A percentile compares a stretch with the other conserved stretches of the same genome.
phyloP scores from a whole-genome alignment of 768 basidiomycete species.

The Coprinopsis sp. region DNA sequence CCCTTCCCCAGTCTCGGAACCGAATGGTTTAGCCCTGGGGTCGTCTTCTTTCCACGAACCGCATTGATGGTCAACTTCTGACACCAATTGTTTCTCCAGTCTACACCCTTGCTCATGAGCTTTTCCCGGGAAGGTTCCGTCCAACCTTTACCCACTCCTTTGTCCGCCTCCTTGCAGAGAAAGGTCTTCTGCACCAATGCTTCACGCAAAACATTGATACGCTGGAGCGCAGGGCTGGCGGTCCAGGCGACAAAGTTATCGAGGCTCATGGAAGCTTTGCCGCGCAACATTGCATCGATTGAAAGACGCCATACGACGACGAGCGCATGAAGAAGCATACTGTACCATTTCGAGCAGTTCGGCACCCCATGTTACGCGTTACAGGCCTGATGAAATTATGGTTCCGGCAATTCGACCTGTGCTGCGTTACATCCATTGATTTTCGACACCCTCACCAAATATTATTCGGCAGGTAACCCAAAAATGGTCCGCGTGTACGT shows the following conservation, averaged over 20 bases:
- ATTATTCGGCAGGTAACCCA: too few relatives aligned
- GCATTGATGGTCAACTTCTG: background rate
- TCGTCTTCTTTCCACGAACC: background rate
- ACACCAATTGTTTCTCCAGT: slow-evolving; percentile 42
- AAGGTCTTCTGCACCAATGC: slow-evolving; percentile 65
- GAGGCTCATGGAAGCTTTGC: slow-evolving; percentile 99
- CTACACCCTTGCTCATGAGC: slow-evolving; percentile 88
- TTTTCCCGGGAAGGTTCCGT: slow-evolving; percentile 86
- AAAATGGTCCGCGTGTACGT: too few relatives aligned
- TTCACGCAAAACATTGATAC: slow-evolving; percentile 95
- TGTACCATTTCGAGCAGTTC: too few relatives aligned
- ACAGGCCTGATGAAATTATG: too few relatives aligned
- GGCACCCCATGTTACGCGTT: too few relatives aligned
- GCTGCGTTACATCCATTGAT: too few relatives aligned
- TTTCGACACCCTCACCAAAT: too few relatives aligned
- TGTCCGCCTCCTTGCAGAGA: slow-evolving; percentile 71
- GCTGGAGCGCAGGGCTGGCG: slow-evolving; percentile 78
- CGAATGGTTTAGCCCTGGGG: background rate
- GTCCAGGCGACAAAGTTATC: slow-evolving; percentile 68
- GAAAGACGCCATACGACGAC: slow-evolving; percentile 52
- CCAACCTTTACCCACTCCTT: slow-evolving; percentile 92
- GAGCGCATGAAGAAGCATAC: slow-evolving; percentile 62
- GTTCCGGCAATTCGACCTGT: too few relatives aligned
- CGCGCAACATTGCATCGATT: slow-evolving; percentile 75
- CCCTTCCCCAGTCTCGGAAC: background rate